These are phyloP conservation scores for Coniferiporia weirii DNA, from an alignment of 1,284 basidiomycete species.

Conservation along the genomic window DNA sequence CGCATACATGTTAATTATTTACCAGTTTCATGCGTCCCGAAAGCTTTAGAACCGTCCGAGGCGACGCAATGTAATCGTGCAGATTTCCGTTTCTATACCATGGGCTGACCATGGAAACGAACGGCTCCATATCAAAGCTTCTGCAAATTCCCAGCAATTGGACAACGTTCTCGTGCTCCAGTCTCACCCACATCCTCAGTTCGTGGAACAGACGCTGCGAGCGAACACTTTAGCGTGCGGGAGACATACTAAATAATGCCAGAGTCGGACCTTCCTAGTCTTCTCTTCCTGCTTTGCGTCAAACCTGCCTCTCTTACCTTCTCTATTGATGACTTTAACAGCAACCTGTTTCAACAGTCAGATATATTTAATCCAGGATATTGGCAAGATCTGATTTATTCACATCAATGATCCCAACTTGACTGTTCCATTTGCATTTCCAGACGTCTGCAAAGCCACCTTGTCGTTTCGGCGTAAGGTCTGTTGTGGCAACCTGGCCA, in stretches of 20 bases:
- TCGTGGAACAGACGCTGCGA: slow-evolving; percentile 22
- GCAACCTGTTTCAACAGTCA: background rate
- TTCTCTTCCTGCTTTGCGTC: slow-evolving; percentile 1
- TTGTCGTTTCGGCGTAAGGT: slow-evolving; percentile 33
- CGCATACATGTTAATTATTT: background rate
- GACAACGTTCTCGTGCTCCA: slow-evolving; percentile 26
- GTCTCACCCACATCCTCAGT: slow-evolving; percentile 24
- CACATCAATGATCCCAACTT: background rate
- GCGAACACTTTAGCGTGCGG: background rate
- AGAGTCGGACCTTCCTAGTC: background rate
- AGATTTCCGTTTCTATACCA: slow-evolving; percentile 26
- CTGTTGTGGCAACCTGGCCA: slow-evolving; percentile 29
- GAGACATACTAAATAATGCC: background rate
- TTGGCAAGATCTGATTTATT: background rate
- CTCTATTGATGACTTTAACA: background rate
- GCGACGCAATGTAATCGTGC: slow-evolving; percentile 19
- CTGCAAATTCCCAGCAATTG: slow-evolving; percentile 22
- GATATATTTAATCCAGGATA: background rate
- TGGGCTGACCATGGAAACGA: slow-evolving; percentile 26
- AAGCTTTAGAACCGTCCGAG: slow-evolving; percentile 10
- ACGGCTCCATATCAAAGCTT: slow-evolving; percentile 20
- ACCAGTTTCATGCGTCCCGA: slow-evolving; percentile 21
- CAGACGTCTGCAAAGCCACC: slow-evolving; percentile 43
- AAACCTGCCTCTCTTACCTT: background rate
- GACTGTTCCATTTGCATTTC: slow-evolving; percentile 19